Evolutionary conservation across 345 rosid genomes (phyloP), one percentile per base, ranked within the genome.

Genomic region (Eucalyptus pauciflora): DNA sequence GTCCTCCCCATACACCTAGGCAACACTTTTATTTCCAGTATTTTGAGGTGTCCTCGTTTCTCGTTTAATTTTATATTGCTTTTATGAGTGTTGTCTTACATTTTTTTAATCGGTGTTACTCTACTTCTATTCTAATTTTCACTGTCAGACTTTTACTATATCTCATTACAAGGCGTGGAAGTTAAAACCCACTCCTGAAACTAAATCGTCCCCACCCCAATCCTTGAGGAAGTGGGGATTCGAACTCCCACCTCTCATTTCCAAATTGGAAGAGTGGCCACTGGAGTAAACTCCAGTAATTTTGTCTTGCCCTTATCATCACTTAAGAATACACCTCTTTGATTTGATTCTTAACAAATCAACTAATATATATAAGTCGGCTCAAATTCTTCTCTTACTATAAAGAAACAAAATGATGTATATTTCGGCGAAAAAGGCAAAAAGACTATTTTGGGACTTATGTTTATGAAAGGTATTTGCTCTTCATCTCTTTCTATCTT

Each of bases 281-380:
- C 33, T 33, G 33, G 33, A 33, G 33, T 33, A 33, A 33, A 33
- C 33, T 2, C 33, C 33, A 33, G 33, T 33, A 33, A 33, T 33
- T 33, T 33, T 25, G n/a, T 60, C 1, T 60, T 0, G 31, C 16
- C 31, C 13, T 60, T 5, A 12, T 60, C 0, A 60, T 27, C 0
- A 60, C 31, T 6, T 27, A 12, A 25, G 31, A 12, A 25, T 60
- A 2, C 67, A 0, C 29, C 67, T 27, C 29, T 27, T 6, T 60
- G 31, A 3, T 60, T 27, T 27, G 69, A 62, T 62, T 60, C 69
- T 29, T 27, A 62, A 62, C 16, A 62, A 62, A 62, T 62, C 33
- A 62, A 29, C 69, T 60, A 60, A 27, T 18, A 22, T 4, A 16
- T 51, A 51, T 1, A 54, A 22, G n/a, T 60, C 4, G 15, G 31